Conservation (phyloP, 257 asterid species). For the Nicotiana attenuata region DNA sequence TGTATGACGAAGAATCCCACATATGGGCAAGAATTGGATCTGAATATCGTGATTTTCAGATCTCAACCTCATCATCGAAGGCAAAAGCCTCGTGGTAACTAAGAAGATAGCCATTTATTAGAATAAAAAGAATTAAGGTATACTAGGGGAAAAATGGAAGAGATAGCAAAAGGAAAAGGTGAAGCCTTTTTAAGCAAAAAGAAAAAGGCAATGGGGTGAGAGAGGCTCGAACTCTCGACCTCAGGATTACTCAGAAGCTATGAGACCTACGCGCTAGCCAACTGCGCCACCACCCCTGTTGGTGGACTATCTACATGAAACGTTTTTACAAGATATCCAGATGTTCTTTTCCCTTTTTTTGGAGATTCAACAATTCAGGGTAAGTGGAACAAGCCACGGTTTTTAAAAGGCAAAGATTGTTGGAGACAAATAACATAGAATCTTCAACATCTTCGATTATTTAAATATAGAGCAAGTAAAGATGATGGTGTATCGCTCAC, state of each 20-base stretch:
- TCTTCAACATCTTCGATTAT: background rate
- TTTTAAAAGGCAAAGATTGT: background rate
- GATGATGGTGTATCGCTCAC: background rate
- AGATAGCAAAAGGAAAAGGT: background rate
- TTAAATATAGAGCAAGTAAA: background rate
- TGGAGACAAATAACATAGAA: background rate
- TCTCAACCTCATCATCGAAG: background rate
- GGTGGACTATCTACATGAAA: too few species aligned
- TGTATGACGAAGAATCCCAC: background rate
- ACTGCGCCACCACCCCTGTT: slow-evolving; percentile 97
- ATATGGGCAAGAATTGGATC: background rate
- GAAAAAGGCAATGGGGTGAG: background rate
- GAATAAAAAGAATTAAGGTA: too few species aligned
- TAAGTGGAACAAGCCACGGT: too few species aligned
- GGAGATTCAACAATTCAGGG: too few species aligned
- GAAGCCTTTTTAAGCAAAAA: too few species aligned
- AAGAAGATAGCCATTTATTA: background rate
- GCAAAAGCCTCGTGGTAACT: background rate
- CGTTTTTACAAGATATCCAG: too few species aligned
- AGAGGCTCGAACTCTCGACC: slow-evolving; percentile 19
- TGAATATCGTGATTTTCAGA: background rate
- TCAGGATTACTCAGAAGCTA: slow-evolving; percentile 35
- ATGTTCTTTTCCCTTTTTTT: too few species aligned
- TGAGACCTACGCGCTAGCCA: slow-evolving; percentile 99
- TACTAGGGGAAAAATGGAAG: too few species aligned